phyloP scores from a whole-genome alignment of 441 rosid species.

The Euphorbia celastroides region DNA sequence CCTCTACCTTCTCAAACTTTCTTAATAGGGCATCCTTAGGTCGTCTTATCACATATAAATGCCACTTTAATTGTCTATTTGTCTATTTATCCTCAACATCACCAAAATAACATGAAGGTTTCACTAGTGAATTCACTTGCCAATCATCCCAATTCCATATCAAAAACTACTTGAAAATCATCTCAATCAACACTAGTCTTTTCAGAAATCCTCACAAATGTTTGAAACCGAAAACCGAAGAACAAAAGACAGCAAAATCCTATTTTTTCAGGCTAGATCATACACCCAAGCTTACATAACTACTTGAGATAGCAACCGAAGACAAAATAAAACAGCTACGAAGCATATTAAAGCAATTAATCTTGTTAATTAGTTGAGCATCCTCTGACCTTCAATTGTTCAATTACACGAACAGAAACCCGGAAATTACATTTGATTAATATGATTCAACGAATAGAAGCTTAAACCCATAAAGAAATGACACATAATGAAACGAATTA shows the following conservation, averaged over 20 bases:
- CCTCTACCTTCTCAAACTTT: no score
- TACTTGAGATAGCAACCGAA: neutral
- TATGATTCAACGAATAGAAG: constrained; percentile 1
- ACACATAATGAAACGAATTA: neutral
- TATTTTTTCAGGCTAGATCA: neutral
- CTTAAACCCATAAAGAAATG: neutral
- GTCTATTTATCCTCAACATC: no score
- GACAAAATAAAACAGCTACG: neutral
- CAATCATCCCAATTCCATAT: neutral
- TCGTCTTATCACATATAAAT: no score
- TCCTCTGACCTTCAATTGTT: neutral
- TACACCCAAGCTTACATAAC: neutral
- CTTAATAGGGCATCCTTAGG: no score
- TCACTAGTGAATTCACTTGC: neutral
- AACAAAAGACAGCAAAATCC: neutral
- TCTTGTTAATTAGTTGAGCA: neutral
- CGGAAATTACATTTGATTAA: neutral
- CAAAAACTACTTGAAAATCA: neutral
- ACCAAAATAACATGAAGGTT: neutral
- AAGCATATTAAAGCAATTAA: neutral
- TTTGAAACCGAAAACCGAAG: neutral
- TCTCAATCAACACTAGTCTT: neutral
- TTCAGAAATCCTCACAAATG: neutral
- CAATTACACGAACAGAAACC: neutral
- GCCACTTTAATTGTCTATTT: no score